A percentile compares a stretch with the other conserved stretches of the same genome.
phyloP scores from a whole-genome alignment of 768 basidiomycete genomes.

The Rhodocollybia butyracea region DNA sequence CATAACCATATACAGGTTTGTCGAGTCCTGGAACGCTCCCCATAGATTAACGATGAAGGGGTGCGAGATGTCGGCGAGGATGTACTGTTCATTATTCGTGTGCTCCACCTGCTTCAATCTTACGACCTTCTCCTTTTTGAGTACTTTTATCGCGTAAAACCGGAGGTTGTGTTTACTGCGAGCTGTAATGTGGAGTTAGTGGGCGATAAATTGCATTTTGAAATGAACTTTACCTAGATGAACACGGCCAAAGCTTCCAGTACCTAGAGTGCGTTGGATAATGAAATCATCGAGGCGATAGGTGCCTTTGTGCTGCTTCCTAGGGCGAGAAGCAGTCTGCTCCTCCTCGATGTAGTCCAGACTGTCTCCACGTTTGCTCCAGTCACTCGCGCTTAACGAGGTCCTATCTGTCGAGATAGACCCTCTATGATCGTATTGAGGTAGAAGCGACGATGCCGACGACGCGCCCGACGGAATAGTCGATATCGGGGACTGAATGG shows the following conservation, averaged over 20 bases:
- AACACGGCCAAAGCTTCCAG: constrained; percentile 97
- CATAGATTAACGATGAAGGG: constrained; percentile 95
- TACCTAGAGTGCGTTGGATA: constrained; percentile 82
- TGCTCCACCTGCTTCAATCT: constrained; percentile 95
- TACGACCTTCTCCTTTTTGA: constrained; percentile 91
- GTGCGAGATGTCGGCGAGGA: constrained; percentile 83
- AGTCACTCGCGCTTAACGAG: constrained; percentile 43
- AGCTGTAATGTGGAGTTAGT: too few species aligned
- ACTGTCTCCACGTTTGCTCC: constrained; percentile 38
- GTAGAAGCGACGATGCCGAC: constrained; percentile 23
- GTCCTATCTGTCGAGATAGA: constrained; percentile 71
- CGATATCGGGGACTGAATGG: constrained; percentile 2
- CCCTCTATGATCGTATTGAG: constrained; percentile 52
- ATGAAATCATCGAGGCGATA: constrained; percentile 77
- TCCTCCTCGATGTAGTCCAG: constrained; percentile 32
- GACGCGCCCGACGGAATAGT: constrained; percentile 17
- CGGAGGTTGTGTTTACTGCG: constrained; percentile 93
- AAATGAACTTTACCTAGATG: constrained; percentile 63
- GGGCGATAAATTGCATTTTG: neutral
- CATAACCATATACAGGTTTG: constrained; percentile 98
- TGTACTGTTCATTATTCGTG: constrained; percentile 90
- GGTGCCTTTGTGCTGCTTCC: constrained; percentile 57
- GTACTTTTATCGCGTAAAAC: constrained; percentile 93
- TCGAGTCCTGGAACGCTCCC: constrained; percentile 90
- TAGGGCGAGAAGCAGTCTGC: constrained; percentile 28